Evolutionary conservation across 768 basidiomycete species (phyloP).

Genomic region (Myochromella boudieri): DNA sequence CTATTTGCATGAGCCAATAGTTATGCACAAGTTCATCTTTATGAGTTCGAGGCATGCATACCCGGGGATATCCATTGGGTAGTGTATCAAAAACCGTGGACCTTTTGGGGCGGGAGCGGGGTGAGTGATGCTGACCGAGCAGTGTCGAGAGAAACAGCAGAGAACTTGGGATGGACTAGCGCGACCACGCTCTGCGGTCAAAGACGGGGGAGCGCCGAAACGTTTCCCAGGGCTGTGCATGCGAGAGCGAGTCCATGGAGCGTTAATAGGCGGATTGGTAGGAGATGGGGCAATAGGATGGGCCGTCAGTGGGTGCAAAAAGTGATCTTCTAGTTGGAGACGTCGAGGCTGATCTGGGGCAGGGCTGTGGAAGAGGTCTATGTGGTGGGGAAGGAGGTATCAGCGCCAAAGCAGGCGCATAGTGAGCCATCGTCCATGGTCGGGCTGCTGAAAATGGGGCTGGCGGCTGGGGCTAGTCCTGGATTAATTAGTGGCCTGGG

Average conservation of each 20-base stretch:
- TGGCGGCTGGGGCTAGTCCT: slow-evolving; percentile 18
- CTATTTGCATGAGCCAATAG: no score
- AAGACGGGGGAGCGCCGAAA: neutral
- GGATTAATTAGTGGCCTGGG: slow-evolving; percentile 20
- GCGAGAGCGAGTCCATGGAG: slow-evolving; percentile 1
- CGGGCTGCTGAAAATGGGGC: slow-evolving; percentile 12
- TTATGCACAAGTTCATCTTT: no score
- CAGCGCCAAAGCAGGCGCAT: neutral
- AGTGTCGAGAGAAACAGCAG: slow-evolving; percentile 15
- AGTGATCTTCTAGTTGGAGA: slow-evolving; percentile 27
- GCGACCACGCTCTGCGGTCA: slow-evolving; percentile 16
- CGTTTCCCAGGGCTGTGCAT: slow-evolving; percentile 7
- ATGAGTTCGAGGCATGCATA: no score
- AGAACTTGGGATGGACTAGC: slow-evolving; percentile 23
- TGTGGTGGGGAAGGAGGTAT: slow-evolving; percentile 16
- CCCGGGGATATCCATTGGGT: no score
- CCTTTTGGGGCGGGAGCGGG: slow-evolving; percentile 12
- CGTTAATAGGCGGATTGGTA: neutral
- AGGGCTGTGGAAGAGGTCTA: slow-evolving; percentile 20
- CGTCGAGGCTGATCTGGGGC: slow-evolving; percentile 8
- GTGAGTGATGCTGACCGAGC: slow-evolving; percentile 13
- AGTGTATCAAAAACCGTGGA: no score
- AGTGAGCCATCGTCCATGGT: slow-evolving; percentile 15
- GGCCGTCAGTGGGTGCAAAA: slow-evolving; percentile 22
- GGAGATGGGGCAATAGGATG: neutral